Evolutionary conservation across 257 asterid genomes (phyloP).

Genomic region (Marsdenia floribunda): DNA sequence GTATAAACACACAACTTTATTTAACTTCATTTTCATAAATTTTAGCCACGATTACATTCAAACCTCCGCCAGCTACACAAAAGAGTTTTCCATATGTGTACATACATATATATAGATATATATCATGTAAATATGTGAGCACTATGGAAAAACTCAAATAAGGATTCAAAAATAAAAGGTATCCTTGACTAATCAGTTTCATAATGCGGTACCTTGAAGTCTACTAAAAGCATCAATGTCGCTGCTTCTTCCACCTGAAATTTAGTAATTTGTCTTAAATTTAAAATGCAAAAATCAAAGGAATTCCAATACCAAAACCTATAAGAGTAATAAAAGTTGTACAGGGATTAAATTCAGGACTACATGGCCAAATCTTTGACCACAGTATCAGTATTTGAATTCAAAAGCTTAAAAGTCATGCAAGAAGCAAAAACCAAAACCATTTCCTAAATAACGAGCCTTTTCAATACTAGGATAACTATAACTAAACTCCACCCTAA

Average conservation of each 20-base stretch:
- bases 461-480: background rate
- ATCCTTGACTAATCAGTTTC: slow-evolving; percentile 3
- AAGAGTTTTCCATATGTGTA: no score
- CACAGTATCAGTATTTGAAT: background rate
- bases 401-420: background rate
- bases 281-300: background rate
- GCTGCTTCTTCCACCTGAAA: slow-evolving; percentile 57
- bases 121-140: background rate
- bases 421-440: background rate
- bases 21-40: background rate
- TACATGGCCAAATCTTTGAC: background rate
- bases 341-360: background rate
- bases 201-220: slow-evolving; percentile 51
- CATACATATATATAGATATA: no score
- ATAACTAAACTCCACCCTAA: background rate
- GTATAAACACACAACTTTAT: background rate
- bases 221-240: slow-evolving; percentile 48
- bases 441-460: background rate
- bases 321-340: background rate
- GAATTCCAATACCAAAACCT: background rate
- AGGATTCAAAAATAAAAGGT: slow-evolving; percentile 1
- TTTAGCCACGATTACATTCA: background rate
- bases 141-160: background rate
- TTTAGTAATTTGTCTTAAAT: background rate
- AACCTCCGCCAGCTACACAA: background rate